These are phyloP conservation scores for Cryphonectria carpinicola DNA, from an alignment of 2,329 filamentous ascomycete genomes.

Conservation along the genomic window DNA sequence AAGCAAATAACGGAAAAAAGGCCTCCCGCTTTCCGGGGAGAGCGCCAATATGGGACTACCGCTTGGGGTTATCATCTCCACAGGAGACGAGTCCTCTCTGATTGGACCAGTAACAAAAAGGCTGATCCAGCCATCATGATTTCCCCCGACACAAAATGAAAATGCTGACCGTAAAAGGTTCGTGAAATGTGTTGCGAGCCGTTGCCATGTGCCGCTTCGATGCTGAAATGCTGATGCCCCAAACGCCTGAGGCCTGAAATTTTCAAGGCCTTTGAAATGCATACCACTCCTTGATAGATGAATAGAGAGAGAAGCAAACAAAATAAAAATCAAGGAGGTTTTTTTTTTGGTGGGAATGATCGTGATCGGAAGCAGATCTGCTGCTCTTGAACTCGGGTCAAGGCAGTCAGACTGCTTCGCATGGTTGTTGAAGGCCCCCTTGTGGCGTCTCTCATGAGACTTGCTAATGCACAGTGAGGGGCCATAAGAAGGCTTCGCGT, in stretches of 20 bases:
- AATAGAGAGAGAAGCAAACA: neutral
- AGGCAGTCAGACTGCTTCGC: neutral
- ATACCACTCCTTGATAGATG: neutral
- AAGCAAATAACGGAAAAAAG: neutral
- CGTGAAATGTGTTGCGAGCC: neutral
- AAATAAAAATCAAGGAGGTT: neutral
- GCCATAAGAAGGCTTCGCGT: neutral
- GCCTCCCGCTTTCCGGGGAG: too few species aligned
- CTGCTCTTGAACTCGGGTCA: neutral
- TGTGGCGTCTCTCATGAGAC: neutral
- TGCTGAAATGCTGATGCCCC: constrained; percentile 1
- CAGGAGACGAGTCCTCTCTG: neutral
- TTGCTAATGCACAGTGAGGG: neutral
- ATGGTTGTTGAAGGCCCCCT: neutral
- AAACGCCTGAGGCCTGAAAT: neutral
- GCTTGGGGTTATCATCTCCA: neutral
- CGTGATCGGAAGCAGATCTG: neutral
- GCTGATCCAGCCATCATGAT: neutral
- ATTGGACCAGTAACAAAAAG: neutral
- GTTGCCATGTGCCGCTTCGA: constrained; percentile 10
- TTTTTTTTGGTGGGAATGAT: neutral
- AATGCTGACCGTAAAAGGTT: constrained; percentile 6
- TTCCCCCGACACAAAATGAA: constrained; percentile 5
- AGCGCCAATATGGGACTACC: neutral
- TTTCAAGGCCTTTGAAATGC: neutral